A percentile compares a stretch with the other conserved stretches of the same genome.
Evolutionary conservation across 495 filamentous ascomycete species (phyloP).

Genomic region (Trichoderma gamsii): DNA sequence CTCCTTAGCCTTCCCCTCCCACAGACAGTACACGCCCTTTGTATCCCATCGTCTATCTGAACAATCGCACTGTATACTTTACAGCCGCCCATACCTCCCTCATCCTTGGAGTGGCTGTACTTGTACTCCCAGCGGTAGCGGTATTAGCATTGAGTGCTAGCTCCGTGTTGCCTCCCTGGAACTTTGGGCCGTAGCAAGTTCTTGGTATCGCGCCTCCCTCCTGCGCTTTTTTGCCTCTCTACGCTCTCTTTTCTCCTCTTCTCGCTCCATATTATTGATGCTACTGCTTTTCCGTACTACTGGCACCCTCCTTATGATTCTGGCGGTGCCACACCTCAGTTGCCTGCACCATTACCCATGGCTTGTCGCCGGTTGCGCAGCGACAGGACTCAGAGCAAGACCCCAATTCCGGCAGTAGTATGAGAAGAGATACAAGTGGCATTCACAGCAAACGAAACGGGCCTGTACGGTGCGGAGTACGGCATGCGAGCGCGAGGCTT

Average conservation of each 20-base stretch:
- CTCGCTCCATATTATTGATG: background rate
- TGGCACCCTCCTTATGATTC: slow-evolving; percentile 11
- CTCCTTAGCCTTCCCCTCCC: slow-evolving; percentile 11
- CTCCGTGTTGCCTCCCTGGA: background rate
- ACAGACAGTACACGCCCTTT: slow-evolving; percentile 7
- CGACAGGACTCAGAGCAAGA: background rate
- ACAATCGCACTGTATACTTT: background rate
- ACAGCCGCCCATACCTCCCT: background rate
- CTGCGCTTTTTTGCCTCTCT: background rate
- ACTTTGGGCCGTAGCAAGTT: background rate
- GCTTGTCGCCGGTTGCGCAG: background rate
- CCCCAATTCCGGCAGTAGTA: slow-evolving; percentile 2
- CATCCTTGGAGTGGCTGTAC: background rate
- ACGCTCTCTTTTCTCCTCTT: background rate
- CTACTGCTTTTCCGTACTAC: background rate
- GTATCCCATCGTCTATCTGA: background rate
- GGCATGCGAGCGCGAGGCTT: background rate
- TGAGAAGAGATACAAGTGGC: too few relatives aligned
- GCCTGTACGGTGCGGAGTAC: slow-evolving; percentile 10
- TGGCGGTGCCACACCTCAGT: slow-evolving; percentile 1
- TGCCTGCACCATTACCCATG: background rate
- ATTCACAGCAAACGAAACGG: too few relatives aligned
- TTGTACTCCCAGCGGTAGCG: slow-evolving; percentile 3
- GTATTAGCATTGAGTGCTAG: background rate
- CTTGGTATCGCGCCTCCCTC: background rate